phyloP scores from a whole-genome alignment of 148 eudicot genomes.

The Spergularia marina region DNA sequence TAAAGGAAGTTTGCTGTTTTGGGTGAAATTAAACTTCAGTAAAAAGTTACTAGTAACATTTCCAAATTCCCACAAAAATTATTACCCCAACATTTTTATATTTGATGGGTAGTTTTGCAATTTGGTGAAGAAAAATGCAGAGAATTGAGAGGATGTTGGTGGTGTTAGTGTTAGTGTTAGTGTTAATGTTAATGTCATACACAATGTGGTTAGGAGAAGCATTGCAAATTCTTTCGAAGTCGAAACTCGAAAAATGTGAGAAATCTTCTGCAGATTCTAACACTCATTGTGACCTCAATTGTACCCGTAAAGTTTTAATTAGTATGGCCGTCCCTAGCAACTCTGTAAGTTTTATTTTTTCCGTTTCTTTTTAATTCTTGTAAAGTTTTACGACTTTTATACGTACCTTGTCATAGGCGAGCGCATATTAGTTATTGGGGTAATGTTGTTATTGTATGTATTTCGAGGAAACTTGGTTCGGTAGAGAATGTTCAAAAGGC shows the following conservation, averaged over 20 bases:
- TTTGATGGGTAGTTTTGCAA: neutral
- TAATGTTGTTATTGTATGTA: too few species aligned
- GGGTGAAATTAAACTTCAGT: too few species aligned
- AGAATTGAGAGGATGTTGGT: neutral
- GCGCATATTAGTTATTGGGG: too few species aligned
- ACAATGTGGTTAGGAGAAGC: slow-evolving; percentile 25
- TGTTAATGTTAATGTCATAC: neutral
- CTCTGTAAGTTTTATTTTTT: slow-evolving; percentile 40
- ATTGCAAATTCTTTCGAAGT: slow-evolving; percentile 75
- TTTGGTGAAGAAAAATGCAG: neutral
- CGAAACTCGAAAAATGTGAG: slow-evolving; percentile 85
- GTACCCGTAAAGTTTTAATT: slow-evolving; percentile 71
- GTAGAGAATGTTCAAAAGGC: too few species aligned
- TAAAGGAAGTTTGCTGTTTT: too few species aligned
- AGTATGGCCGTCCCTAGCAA: slow-evolving; percentile 83
- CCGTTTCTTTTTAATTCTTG: too few species aligned
- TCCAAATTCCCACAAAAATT: too few species aligned
- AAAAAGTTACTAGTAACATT: too few species aligned
- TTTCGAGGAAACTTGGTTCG: too few species aligned
- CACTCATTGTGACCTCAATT: slow-evolving; percentile 44
- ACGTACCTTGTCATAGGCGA: neutral
- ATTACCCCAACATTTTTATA: too few species aligned
- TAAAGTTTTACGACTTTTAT: too few species aligned
- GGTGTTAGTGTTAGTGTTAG: neutral
- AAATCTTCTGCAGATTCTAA: slow-evolving; percentile 35